A percentile compares a stretch with the other conserved stretches of the same genome.
Conservation (phyloP, 345 rosid species). For the Viola odorata region DNA sequence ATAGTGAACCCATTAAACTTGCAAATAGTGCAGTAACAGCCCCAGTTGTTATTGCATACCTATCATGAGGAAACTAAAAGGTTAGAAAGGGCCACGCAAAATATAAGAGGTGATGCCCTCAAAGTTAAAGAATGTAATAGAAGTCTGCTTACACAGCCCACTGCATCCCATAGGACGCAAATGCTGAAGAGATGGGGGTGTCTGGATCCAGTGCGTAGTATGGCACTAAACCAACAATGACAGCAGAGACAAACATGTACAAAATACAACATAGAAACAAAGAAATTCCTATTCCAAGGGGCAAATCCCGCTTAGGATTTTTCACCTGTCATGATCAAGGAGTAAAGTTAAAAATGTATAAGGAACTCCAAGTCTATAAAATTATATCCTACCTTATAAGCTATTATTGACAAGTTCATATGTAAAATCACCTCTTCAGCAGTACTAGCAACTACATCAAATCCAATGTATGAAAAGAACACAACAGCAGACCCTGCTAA, state of each 20-base stretch:
- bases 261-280: slow-evolving; percentile 53
- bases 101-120: not conserved
- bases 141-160: slow-evolving; percentile 60
- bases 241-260: slow-evolving; percentile 63
- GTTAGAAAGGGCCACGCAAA: slow-evolving; percentile 3
- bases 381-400: not conserved
- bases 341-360: not conserved
- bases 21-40: slow-evolving; percentile 64
- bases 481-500: slow-evolving; percentile 63
- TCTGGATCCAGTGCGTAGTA: slow-evolving; percentile 56
- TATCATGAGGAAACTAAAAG: slow-evolving; percentile 15
- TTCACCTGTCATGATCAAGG: slow-evolving; percentile 34
- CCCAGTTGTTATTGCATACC: slow-evolving; percentile 54
- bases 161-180: slow-evolving; percentile 65
- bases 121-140: not conserved
- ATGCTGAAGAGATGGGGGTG: slow-evolving; percentile 70
- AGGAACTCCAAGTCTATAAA: not conserved
- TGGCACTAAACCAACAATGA: slow-evolving; percentile 64
- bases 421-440: slow-evolving; percentile 56
- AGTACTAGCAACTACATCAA: slow-evolving; percentile 58
- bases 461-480: slow-evolving; percentile 65
- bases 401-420: not conserved
- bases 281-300: slow-evolving; percentile 59
- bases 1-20: slow-evolving; percentile 65
- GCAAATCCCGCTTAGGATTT: slow-evolving; percentile 61